Conservation (phyloP, 2,329 filamentous ascomycete species). For the Fusarium phyllophilum region DNA sequence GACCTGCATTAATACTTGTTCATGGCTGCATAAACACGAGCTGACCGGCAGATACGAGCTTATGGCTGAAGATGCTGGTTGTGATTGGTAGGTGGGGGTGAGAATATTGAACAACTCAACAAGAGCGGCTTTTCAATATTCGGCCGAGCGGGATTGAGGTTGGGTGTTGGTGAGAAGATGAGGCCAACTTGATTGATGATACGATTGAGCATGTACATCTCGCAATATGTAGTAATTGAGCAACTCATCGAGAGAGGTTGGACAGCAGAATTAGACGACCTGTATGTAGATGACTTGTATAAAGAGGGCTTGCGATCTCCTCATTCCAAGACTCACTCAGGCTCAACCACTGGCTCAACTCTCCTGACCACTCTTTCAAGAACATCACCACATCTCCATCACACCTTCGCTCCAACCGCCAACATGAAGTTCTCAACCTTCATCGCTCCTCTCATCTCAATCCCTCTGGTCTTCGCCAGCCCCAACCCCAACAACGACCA, state of each 20-base stretch:
- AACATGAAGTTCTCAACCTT: constrained; percentile 31
- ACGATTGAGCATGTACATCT: not conserved
- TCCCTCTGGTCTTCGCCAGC: constrained; percentile 17
- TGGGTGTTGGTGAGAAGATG: not conserved
- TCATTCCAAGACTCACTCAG: not conserved
- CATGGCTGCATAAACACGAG: constrained; percentile 27
- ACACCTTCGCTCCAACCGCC: constrained; percentile 6
- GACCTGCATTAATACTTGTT: constrained; percentile 22
- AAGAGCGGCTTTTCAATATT: not conserved
- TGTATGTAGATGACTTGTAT: not conserved
- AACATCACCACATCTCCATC: not conserved
- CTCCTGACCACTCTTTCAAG: constrained; percentile 12
- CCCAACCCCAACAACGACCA: constrained; percentile 18
- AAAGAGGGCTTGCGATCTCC: not conserved
- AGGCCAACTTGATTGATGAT: not conserved
- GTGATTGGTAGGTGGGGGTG: constrained; percentile 2
- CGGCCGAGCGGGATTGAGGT: not conserved
- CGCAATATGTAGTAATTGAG: not conserved
- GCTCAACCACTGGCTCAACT: constrained; percentile 12
- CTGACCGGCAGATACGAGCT: constrained; percentile 31
- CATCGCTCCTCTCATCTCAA: constrained; percentile 15
- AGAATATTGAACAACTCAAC: constrained; percentile 1
- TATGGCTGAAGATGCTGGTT: constrained; percentile 19
- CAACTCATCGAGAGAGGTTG: not conserved
- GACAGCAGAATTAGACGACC: accelerated